Evolutionary conservation across 2,329 filamentous ascomycete species (phyloP), one percentile per base, ranked within the genome.

Genomic region (Simplicillium aogashimaense): DNA sequence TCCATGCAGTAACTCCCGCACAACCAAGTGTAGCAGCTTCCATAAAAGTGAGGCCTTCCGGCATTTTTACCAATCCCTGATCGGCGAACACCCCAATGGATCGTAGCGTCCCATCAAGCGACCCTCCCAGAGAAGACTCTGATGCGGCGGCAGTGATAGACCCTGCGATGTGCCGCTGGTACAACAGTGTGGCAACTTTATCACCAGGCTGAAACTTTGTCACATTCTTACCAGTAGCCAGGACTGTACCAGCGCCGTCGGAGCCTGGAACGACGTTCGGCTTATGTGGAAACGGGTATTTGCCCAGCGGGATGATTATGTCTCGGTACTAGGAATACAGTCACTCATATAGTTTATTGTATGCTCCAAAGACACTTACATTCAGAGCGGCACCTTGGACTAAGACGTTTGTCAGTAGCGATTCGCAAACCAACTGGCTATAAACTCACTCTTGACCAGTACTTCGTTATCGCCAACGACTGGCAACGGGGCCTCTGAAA

Each of bases 51-150:
- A 78, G 53, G 13, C 64, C 66, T 4, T 53, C 48, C 0, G 82
- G 81, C 51, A 74, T 69, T 31, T 59, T 53, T 8, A 86, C 78
- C 3, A 86, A 67, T 1, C 76, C 78, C 35, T 83, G 72, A 31
- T 61, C 56, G 37, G 52, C 45, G 37, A 60, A 61, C 5, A 47
- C 49, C 2, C 50, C 57, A n/a, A 50, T 40, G 3, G 50, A 37
- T 15, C 57, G 54, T 10, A 62, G 43, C 2, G 57, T 59, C 15
- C 59, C 58, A 28, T 62, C 52, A 0, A 53, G 11, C 0, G 47
- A 45, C 12, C 45, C 52, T 7, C 57, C 59, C 10, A 56, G 47
- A 1, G 47, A 50, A 11, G 37, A 36, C 15, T 16, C 35, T 12
- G 32, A 36, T 13, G 35, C 35, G 7, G 35, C 29, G 5, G 29